These are phyloP conservation scores for Petunia secreta DNA, from an alignment of 257 asterid genomes.

Conservation along the genomic window DNA sequence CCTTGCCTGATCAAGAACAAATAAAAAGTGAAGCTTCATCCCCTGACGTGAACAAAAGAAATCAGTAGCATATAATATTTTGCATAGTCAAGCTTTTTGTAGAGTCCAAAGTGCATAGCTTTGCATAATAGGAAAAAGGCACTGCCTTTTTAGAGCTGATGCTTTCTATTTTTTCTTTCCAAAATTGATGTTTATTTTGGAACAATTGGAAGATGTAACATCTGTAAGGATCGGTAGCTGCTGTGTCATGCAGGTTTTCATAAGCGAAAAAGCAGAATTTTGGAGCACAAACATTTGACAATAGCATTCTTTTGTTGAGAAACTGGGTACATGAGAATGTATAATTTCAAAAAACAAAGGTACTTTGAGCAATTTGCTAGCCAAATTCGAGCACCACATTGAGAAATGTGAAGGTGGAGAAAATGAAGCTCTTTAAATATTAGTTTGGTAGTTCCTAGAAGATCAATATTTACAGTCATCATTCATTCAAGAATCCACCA, in stretches of 20 bases:
- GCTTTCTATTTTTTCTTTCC: no score
- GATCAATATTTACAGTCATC: neutral
- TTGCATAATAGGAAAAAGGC: no score
- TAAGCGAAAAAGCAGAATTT: neutral
- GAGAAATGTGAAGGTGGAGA: no score
- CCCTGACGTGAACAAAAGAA: neutral
- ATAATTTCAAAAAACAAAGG: neutral
- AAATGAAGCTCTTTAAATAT: no score
- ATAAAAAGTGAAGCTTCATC: neutral
- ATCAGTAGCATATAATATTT: neutral
- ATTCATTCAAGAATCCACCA: neutral
- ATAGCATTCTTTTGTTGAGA: constrained; percentile 1
- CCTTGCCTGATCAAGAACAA: constrained; percentile 22
- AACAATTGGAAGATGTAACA: neutral
- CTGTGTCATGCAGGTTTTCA: neutral
- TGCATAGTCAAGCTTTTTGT: neutral
- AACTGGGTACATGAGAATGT: constrained; percentile 10
- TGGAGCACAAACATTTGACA: constrained; percentile 11
- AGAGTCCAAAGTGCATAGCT: neutral
- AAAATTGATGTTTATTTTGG: neutral
- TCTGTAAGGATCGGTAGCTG: neutral
- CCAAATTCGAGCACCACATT: neutral
- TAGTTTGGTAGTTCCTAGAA: constrained; percentile 30
- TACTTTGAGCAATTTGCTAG: neutral
- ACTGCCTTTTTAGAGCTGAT: no score